Evolutionary conservation across 495 filamentous ascomycete species (phyloP).

Genomic region (Tetracladium marchalianum): DNA sequence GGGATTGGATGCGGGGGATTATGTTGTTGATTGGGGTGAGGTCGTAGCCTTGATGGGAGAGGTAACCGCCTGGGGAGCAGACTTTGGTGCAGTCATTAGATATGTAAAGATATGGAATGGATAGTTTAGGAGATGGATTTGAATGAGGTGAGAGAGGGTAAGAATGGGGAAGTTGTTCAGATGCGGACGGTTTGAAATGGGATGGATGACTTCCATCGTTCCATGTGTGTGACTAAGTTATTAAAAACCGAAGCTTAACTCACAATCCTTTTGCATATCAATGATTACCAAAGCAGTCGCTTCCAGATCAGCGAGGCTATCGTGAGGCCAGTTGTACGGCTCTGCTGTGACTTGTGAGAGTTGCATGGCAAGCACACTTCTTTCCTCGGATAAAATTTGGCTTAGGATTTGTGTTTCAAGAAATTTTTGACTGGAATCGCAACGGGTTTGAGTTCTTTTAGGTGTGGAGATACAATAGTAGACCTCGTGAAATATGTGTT

Average conservation of each 20-base stretch:
- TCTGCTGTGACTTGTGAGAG: constrained; percentile 34
- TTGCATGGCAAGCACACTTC: neutral
- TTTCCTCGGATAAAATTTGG: no score
- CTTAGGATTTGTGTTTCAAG: no score
- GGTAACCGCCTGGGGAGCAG: constrained; percentile 48
- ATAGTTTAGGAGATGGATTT: neutral
- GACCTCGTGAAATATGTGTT: no score
- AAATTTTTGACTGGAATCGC: no score
- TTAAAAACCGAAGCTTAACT: constrained; percentile 10
- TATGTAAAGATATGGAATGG: constrained; percentile 2
- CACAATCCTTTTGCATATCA: constrained; percentile 67
- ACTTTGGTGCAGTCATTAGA: constrained; percentile 30
- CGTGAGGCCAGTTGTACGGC: constrained; percentile 57
- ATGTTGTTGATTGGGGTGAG: constrained; percentile 40
- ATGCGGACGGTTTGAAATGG: neutral
- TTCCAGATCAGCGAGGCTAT: constrained; percentile 41
- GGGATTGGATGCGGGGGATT: constrained; percentile 40
- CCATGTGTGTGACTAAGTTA: neutral
- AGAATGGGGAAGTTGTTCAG: constrained; percentile 1
- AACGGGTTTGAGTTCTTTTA: no score
- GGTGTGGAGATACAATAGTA: no score
- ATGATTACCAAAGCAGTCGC: constrained; percentile 60
- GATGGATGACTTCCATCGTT: neutral
- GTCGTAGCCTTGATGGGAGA: constrained; percentile 49
- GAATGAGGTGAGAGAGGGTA: neutral